phyloP scores from a whole-genome alignment of 345 rosid genomes.

The Gossypium sturtianum region DNA sequence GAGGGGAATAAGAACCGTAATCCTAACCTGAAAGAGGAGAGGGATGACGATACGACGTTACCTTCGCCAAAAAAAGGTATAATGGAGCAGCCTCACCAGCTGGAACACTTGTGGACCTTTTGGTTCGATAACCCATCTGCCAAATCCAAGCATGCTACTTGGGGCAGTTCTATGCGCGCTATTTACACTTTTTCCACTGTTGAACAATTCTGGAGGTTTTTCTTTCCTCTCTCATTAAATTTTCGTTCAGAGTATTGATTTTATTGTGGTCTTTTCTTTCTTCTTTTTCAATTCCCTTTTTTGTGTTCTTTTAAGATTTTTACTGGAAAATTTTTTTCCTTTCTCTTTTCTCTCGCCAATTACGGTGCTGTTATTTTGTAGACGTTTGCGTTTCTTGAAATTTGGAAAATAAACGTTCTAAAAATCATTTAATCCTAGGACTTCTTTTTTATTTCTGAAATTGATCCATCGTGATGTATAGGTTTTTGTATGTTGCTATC shows the following conservation, averaged over 20 bases:
- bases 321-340: too few relatives aligned
- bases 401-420: not conserved
- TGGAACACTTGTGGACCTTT: constrained; percentile 83
- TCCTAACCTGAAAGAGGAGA: constrained; percentile 24
- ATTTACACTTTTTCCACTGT: constrained; percentile 64
- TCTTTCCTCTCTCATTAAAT: not conserved
- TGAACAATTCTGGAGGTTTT: constrained; percentile 83
- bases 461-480: not conserved
- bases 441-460: not conserved
- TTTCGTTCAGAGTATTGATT: not conserved
- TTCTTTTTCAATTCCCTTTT: not conserved
- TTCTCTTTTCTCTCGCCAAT: too few relatives aligned
- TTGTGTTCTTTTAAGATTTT: too few relatives aligned
- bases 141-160: constrained; percentile 47
- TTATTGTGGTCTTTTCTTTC: not conserved
- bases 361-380: not conserved
- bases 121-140: constrained; percentile 75
- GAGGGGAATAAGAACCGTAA: constrained; percentile 20
- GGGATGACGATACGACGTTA: constrained; percentile 37
- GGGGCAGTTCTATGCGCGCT: constrained; percentile 81
- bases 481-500: not conserved
- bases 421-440: not conserved
- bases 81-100: constrained; percentile 44
- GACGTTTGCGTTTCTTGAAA: not conserved
- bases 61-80: constrained; percentile 21